Evolutionary conservation across 2,329 filamentous ascomycete genomes (phyloP).

Genomic region (Phialocephala sp.): DNA sequence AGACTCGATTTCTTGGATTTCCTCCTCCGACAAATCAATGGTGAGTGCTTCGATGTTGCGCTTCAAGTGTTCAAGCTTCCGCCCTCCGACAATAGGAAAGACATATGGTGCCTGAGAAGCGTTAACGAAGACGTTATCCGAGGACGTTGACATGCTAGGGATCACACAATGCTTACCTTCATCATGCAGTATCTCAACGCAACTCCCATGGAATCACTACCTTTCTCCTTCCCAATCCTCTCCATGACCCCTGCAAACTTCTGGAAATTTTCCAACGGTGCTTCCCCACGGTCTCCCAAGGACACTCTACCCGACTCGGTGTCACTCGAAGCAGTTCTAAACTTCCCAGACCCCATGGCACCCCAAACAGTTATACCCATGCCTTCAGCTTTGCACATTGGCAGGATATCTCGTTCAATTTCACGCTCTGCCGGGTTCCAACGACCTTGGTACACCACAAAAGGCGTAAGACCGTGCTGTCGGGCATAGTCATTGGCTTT

Average conservation of each 20-base stretch:
- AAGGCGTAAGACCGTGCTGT: constrained; percentile 68
- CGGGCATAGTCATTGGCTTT: constrained; percentile 69
- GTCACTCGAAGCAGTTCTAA: constrained; percentile 52
- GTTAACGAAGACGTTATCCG: neutral
- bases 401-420: constrained; percentile 63
- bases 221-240: constrained; percentile 60
- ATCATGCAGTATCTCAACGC: constrained; percentile 44
- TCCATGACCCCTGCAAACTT: constrained; percentile 50
- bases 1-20: constrained; percentile 59
- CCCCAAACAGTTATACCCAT: constrained; percentile 62
- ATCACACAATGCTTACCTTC: constrained; percentile 62
- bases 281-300: neutral
- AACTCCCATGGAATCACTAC: constrained; percentile 30
- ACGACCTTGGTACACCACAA: constrained; percentile 69
- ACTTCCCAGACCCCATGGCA: constrained; percentile 52
- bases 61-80: constrained; percentile 62
- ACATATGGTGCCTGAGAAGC: constrained; percentile 56
- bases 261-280: constrained; percentile 41
- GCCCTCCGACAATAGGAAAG: constrained; percentile 62
- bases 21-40: constrained; percentile 54
- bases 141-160: constrained; percentile 50
- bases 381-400: constrained; percentile 60
- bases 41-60: constrained; percentile 60
- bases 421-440: constrained; percentile 67
- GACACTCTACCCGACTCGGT: constrained; percentile 34